phyloP scores from a whole-genome alignment of 495 filamentous ascomycete species.

The Aspergillus indologenus region DNA sequence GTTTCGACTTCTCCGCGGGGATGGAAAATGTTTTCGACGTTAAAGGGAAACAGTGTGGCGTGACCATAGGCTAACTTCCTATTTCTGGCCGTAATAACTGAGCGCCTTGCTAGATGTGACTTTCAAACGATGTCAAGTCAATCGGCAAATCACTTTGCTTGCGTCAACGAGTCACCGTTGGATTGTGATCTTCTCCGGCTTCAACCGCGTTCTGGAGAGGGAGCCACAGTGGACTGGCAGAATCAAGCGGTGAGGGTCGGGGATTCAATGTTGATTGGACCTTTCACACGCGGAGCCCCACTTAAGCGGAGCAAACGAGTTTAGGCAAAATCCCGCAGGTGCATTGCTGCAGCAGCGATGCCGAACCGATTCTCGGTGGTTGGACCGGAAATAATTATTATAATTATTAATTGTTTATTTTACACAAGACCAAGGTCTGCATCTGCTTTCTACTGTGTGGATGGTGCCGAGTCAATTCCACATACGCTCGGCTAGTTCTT shows the following conservation, averaged over 20 bases:
- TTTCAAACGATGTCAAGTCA: not conserved
- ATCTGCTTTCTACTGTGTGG: too few relatives aligned
- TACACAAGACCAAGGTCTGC: too few relatives aligned
- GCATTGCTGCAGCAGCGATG: too few relatives aligned
- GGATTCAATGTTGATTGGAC: not conserved
- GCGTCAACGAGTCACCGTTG: not conserved
- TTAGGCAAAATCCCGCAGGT: conserved; percentile 12
- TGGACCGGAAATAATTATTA: too few relatives aligned
- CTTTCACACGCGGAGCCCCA: conserved; percentile 1
- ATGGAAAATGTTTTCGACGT: not conserved
- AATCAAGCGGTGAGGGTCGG: conserved; percentile 16
- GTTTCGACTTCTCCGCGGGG: not conserved
- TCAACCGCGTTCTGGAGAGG: not conserved
- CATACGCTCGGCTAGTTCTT: too few relatives aligned
- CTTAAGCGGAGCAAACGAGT: not conserved
- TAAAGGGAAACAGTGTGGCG: not conserved
- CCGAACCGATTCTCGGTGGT: too few relatives aligned
- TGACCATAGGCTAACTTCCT: not conserved
- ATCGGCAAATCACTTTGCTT: conserved; percentile 1
- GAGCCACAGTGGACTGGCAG: conserved; percentile 14
- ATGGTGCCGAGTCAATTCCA: too few relatives aligned
- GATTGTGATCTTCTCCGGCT: not conserved
- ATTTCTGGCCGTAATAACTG: not conserved
- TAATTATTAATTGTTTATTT: not conserved
- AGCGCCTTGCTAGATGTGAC: not conserved